phyloP scores from a whole-genome alignment of 2,329 filamentous ascomycete genomes.

The Aspergillus vadensis region DNA sequence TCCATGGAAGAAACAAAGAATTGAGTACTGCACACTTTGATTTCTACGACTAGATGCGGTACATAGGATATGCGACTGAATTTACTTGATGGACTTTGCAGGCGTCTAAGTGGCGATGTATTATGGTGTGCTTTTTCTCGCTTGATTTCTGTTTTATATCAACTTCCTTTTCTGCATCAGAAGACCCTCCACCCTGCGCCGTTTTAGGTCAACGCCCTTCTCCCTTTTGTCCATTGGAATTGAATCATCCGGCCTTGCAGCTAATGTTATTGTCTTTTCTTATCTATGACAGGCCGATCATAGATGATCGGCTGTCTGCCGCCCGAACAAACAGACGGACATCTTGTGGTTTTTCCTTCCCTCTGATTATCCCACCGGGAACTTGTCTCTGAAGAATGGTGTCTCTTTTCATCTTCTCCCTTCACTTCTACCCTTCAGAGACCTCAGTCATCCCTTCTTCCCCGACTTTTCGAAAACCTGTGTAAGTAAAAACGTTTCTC shows the following conservation, averaged over 20 bases:
- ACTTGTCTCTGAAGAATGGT: not conserved
- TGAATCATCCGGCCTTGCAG: not conserved
- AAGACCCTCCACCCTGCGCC: not conserved
- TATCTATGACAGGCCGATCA: not conserved
- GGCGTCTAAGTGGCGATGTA: slow-evolving; percentile 19
- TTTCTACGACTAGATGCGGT: slow-evolving; percentile 15
- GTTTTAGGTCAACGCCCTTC: slow-evolving; percentile 16
- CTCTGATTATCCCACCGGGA: not conserved
- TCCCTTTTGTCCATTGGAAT: not conserved
- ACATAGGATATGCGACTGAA: slow-evolving; percentile 18
- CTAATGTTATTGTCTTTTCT: not conserved
- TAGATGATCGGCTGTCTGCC: not conserved
- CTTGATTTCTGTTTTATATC: slow-evolving; percentile 6
- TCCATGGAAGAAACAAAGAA: slow-evolving; percentile 26
- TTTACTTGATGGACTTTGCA: slow-evolving; percentile 11
- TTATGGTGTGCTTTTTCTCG: slow-evolving; percentile 17
- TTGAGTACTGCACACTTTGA: slow-evolving; percentile 13
- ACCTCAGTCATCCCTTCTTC: not conserved
- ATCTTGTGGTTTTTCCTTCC: not conserved
- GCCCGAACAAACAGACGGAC: not conserved
- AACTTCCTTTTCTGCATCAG: slow-evolving; percentile 1
- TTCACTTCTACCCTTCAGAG: not conserved
- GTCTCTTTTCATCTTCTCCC: not conserved
- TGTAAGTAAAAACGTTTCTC: not conserved
- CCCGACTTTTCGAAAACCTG: not conserved